These are phyloP conservation scores for Rasamsonia emersonii DNA, from an alignment of 2,329 filamentous ascomycete genomes.

Conservation along the genomic window DNA sequence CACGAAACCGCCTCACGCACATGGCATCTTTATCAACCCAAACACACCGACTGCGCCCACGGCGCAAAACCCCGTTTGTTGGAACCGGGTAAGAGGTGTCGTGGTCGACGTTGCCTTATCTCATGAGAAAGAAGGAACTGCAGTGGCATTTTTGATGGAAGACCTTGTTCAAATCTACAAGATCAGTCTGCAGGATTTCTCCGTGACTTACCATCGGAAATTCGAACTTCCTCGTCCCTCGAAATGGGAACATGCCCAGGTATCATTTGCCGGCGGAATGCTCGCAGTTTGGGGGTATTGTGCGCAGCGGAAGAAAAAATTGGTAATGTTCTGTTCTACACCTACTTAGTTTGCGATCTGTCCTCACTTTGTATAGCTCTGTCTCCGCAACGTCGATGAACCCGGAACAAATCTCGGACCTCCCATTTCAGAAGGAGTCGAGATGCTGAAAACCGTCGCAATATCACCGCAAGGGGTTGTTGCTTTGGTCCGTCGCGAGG, in stretches of 20 bases:
- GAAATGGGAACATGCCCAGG: background rate
- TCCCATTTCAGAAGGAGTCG: background rate
- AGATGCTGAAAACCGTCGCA: slow-evolving; percentile 1
- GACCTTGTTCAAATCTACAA: background rate
- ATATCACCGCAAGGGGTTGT: slow-evolving; percentile 2
- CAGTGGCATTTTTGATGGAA: slow-evolving; percentile 1
- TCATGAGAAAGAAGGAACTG: background rate
- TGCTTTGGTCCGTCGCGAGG: background rate
- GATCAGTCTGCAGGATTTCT: background rate
- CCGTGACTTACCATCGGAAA: background rate
- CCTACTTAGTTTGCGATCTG: background rate
- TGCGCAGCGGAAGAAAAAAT: background rate
- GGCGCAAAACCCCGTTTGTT: too few species aligned
- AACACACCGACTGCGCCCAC: too few species aligned
- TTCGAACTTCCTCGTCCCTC: background rate
- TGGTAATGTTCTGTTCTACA: too few species aligned
- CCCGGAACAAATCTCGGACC: background rate
- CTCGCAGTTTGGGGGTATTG: slow-evolving; percentile 1
- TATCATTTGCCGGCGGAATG: background rate
- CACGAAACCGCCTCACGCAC: too few species aligned
- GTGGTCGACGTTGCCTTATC: slow-evolving; percentile 1
- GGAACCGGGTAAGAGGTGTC: background rate
- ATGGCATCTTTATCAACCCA: too few species aligned
- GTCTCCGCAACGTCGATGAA: background rate
- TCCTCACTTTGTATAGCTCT: too few species aligned